Evolutionary conservation across 805 yeast species (phyloP).

Genomic region (Metschnikowia lochheadii): DNA sequence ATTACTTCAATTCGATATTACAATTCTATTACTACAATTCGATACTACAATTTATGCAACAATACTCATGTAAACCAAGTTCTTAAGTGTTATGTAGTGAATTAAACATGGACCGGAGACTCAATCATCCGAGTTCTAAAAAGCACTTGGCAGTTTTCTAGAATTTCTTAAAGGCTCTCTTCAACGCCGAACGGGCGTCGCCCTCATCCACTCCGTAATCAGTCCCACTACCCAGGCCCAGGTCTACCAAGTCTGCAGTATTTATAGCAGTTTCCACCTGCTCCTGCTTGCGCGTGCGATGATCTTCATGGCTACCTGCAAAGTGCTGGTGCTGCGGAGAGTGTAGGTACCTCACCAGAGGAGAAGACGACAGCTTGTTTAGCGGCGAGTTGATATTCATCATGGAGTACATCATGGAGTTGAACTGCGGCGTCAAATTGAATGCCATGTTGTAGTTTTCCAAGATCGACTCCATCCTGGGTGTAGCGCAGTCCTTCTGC

Average conservation of each 20-base stretch:
- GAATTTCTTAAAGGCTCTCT: constrained; percentile 4
- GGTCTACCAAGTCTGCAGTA: not conserved
- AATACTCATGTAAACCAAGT: not conserved
- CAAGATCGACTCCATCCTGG: constrained; percentile 1
- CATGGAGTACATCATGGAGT: constrained; percentile 37
- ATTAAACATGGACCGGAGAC: not conserved
- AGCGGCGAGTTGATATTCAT: constrained; percentile 34
- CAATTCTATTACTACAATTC: too few relatives aligned
- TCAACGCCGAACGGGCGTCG: constrained; percentile 10
- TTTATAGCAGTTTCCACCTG: not conserved
- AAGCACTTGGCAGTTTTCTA: not conserved
- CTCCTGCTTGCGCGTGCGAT: not conserved
- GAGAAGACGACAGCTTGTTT: constrained; percentile 29
- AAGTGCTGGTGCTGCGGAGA: not conserved
- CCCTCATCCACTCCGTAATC: constrained; percentile 16
- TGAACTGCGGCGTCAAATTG: constrained; percentile 40
- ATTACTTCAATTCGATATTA: too few relatives aligned
- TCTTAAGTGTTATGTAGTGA: not conserved
- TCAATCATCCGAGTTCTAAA: not conserved
- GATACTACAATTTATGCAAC: too few relatives aligned
- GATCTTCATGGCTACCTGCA: not conserved
- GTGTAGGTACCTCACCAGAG: constrained; percentile 11
- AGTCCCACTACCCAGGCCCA: not conserved
- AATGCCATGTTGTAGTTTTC: constrained; percentile 17
- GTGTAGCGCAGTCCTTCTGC: constrained; percentile 23